These are phyloP conservation scores for Plectosphaerella plurivora DNA, from an alignment of 2,329 filamentous ascomycete species.

Conservation along the genomic window DNA sequence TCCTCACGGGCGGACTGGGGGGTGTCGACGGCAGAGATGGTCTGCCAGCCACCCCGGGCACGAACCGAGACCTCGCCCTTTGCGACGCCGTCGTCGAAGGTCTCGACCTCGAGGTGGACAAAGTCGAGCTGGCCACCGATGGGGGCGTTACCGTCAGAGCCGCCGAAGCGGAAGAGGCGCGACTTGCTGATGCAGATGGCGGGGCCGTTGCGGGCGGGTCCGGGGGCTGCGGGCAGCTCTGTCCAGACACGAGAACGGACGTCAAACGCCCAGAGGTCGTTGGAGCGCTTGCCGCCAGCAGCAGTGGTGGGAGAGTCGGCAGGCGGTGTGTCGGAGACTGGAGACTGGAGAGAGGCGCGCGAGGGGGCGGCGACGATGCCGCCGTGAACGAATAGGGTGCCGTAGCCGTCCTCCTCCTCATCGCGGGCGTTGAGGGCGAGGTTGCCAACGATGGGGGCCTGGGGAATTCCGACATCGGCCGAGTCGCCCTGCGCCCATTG, in stretches of 20 bases:
- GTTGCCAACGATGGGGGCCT: constrained; percentile 53
- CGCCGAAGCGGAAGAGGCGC: constrained; percentile 73
- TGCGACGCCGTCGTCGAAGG: constrained; percentile 45
- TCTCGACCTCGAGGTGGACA: constrained; percentile 51
- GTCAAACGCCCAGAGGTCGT: constrained; percentile 77
- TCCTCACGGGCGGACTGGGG: constrained; percentile 17
- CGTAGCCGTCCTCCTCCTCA: constrained; percentile 57
- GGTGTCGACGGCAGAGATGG: constrained; percentile 33
- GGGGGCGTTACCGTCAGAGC: constrained; percentile 67
- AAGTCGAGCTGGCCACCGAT: constrained; percentile 70
- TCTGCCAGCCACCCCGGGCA: constrained; percentile 51
- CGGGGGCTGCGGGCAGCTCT: constrained; percentile 62
- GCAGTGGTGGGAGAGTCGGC: too few relatives aligned
- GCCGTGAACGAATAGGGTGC: constrained; percentile 72
- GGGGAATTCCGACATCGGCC: constrained; percentile 51
- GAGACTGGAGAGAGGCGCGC: neutral
- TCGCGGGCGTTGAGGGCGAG: constrained; percentile 55
- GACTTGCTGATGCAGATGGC: constrained; percentile 61
- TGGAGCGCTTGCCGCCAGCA: constrained; percentile 52
- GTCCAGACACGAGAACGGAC: constrained; percentile 61
- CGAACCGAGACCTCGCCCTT: constrained; percentile 45
- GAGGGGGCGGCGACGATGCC: constrained; percentile 33
- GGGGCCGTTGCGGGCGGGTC: constrained; percentile 60
- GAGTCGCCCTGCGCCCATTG: constrained; percentile 53
- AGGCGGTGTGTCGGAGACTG: constrained; percentile 37